These are phyloP conservation scores for Byssochlamys sp. DNA, from an alignment of 2,329 filamentous ascomycete species.

Conservation along the genomic window DNA sequence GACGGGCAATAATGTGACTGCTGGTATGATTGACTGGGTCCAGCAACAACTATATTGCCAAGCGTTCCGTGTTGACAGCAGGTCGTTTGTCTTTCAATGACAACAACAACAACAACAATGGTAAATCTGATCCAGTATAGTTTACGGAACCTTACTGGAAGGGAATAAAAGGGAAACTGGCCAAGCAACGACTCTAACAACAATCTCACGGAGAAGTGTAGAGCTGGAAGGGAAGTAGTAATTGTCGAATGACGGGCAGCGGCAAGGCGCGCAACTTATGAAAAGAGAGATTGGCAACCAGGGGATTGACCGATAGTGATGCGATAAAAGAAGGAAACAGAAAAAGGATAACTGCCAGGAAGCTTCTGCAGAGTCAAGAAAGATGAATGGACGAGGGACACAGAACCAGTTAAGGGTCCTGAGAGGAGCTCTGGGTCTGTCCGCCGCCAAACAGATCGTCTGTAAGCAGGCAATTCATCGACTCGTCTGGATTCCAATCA, in stretches of 20 bases:
- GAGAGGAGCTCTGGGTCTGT: background rate
- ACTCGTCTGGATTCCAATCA: background rate
- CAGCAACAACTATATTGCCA: background rate
- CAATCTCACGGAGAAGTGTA: conserved; percentile 15
- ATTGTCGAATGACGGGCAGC: background rate
- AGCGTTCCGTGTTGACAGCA: background rate
- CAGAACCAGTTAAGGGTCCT: background rate
- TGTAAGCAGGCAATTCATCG: background rate
- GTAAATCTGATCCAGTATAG: conserved; percentile 13
- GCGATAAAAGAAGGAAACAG: background rate
- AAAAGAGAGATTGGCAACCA: background rate
- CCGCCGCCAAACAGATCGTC: background rate
- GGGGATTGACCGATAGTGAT: background rate
- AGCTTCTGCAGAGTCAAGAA: background rate
- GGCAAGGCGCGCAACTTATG: background rate
- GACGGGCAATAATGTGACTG: too few species aligned
- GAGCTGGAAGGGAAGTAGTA: conserved; percentile 4
- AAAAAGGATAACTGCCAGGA: background rate
- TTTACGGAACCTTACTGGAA: conserved; percentile 9
- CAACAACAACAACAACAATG: conserved; percentile 16
- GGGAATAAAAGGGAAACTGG: background rate
- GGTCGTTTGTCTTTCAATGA: background rate
- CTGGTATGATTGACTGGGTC: background rate
- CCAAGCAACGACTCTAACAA: conserved; percentile 5
- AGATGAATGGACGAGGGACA: background rate